Base-by-base conservation (phyloP, 257 asterid genomes). In the Solanum neorickii region DNA sequence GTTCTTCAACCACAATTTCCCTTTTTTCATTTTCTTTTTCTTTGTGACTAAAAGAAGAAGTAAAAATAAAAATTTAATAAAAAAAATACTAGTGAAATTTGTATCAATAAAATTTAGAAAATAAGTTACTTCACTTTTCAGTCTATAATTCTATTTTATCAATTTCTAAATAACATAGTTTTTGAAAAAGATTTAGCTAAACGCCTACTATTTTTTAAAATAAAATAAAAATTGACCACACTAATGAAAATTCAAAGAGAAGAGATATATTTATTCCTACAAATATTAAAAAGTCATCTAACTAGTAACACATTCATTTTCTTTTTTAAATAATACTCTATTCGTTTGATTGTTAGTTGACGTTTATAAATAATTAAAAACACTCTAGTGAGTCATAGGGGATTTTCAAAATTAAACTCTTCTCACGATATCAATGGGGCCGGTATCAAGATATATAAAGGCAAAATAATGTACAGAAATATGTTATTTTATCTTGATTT, bases 351-450 rank as follows among this genome's bases (percentile, higher is more conserved):
- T 2, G 10, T n/a, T 11, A 0, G 3, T 65, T n/a, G 15, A 62
- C 29, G 0, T 6, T 0, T 11, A 62, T 62, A 62, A 10, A 20
- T 37, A 52, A 52, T 7, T 20, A 3, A 20, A 23, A 7, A 20
- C 7, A 20, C 0, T 20, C 8, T 18, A 56, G 25, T 11, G 25
- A 20, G 65, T 20, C 2, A 20, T 11, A 7, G 0, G 2, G 1
- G 20, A 18, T 18, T 7, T 56, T 56, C 2, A 18, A 6, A 52
- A 52, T 52, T 18, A 52, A 52, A 52, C 20, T 52, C 23, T 52
- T 56, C 65, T 56, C 8, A 56, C 12, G 25, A 56, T 5, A 56
- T 56, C 9, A 56, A 56, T 56, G 2, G 1, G 12, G 35, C 35
- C 35, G 35, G 5, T 25, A 2, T 56, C 25, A 56, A 0, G 65